phyloP scores from a whole-genome alignment of 1,284 basidiomycete genomes.

The Cryptococcus wingfieldii region DNA sequence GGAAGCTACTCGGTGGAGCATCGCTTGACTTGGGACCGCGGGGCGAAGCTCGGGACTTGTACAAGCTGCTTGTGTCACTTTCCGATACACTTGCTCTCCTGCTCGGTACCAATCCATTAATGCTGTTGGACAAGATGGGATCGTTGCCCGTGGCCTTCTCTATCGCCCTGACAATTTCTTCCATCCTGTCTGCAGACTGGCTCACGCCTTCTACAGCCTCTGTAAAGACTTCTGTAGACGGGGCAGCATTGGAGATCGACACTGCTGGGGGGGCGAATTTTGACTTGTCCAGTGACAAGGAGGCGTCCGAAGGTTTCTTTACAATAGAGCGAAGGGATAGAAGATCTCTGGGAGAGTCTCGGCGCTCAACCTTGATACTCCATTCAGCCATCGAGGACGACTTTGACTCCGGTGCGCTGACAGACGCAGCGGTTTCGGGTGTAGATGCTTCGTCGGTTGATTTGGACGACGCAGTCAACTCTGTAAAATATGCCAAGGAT shows the following conservation, averaged over 20 bases:
- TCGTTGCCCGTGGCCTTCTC: slow-evolving; percentile 29
- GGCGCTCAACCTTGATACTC: slow-evolving; percentile 25
- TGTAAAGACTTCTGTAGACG: slow-evolving; percentile 22
- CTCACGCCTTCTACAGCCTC: slow-evolving; percentile 26
- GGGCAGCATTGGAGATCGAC: slow-evolving; percentile 16
- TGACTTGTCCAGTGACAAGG: slow-evolving; percentile 12
- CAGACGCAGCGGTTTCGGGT: background rate
- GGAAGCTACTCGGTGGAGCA: slow-evolving; percentile 14
- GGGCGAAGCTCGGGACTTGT: background rate
- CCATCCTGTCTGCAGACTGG: slow-evolving; percentile 15
- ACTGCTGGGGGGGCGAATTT: slow-evolving; percentile 7
- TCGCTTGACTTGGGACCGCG: background rate
- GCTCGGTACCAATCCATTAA: background rate
- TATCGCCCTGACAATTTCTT: slow-evolving; percentile 26
- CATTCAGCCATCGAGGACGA: slow-evolving; percentile 11
- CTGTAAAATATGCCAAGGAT: slow-evolving; percentile 27
- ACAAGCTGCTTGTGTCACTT: background rate
- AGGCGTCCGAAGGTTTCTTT: slow-evolving; percentile 32
- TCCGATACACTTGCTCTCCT: background rate
- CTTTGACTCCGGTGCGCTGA: background rate
- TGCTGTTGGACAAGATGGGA: slow-evolving; percentile 6
- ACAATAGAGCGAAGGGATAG: slow-evolving; percentile 28
- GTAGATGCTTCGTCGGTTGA: background rate
- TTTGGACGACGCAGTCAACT: slow-evolving; percentile 15
- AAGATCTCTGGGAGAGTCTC: slow-evolving; percentile 33